Conservation (phyloP, 345 rosid genomes). For the Firmiana major region DNA sequence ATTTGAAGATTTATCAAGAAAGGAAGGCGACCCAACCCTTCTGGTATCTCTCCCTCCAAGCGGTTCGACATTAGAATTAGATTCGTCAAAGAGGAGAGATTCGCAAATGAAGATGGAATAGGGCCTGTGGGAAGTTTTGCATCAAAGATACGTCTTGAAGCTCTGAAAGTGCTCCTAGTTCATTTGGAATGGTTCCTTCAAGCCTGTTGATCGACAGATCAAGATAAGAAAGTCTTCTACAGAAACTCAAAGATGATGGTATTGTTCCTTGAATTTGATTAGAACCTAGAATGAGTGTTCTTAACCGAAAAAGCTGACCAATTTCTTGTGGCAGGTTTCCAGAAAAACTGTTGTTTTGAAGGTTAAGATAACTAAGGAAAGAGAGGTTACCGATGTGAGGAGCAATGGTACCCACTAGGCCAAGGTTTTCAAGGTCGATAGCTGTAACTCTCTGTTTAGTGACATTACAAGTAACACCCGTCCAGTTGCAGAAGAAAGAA, state of each 20-base stretch:
- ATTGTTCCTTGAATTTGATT: neutral
- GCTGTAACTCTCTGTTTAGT: constrained; percentile 11
- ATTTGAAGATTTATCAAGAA: neutral
- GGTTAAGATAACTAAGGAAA: neutral
- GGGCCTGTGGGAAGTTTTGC: neutral
- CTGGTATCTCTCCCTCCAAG: neutral
- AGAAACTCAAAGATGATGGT: neutral
- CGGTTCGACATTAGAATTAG: neutral
- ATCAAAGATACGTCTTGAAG: neutral
- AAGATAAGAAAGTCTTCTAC: neutral
- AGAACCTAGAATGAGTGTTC: neutral
- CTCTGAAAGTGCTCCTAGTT: constrained; percentile 6
- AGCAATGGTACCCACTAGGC: constrained; percentile 8
- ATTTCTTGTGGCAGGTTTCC: neutral
- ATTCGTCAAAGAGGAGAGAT: constrained; percentile 3
- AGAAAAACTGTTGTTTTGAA: constrained; percentile 13
- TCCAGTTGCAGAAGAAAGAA: constrained; percentile 6
- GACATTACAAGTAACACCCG: constrained; percentile 3
- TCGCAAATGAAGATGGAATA: constrained; percentile 14
- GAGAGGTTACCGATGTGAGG: constrained; percentile 17
- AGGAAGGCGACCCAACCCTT: neutral
- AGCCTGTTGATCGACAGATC: constrained; percentile 2
- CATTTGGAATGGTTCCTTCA: constrained; percentile 1
- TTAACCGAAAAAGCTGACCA: neutral
- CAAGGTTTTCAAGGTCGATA: constrained; percentile 1